Evolutionary conservation across 805 yeast species (phyloP), one percentile per base, ranked within the genome.

Genomic region (Wickerhamiella kazuoi): DNA sequence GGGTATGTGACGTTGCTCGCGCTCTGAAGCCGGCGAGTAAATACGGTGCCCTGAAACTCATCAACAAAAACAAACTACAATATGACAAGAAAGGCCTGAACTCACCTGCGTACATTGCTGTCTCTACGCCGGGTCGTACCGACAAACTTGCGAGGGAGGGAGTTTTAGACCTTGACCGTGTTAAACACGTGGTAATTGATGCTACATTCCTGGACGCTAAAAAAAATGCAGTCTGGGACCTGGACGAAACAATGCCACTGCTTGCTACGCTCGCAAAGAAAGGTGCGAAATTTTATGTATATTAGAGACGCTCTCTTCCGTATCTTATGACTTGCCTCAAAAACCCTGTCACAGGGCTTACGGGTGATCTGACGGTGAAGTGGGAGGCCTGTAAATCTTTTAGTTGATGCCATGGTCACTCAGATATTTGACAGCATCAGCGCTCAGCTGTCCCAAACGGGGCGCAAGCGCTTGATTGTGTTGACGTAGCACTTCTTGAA

Each of bases 1-100:
- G 96, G 47, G 90, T 83, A 2, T 87, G 95, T 51, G 95, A 86
- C 50, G 67, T 83, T 2, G 77, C 71, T 52, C 69, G 94, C 46
- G 73, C 79, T 1, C 51, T 71, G 56, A 45, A 51, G 20, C 40
- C 62, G 30, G 67, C 30, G 14, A 41, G 72, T 9, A 21, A 33
- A 26, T 17, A 20, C 11, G 70, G 75, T 0, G 70, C 83, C 3
- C 49, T 80, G 36, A 82, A 81, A 54, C 54, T 82, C 36, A 81
- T 82, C 50, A 71, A 76, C 45, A 82, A 82, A 59, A 81, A 79
- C 54, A 75, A 76, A 46, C 52, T 79, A 35, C 67, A 69, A 24
- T 76, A 75, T 33, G 94, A 82, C 55, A 72, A 31, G 53, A 57
- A 41, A 55, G 65, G 34, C 60, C 75, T 26, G 46, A 58, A 37